Percentiles rank a stretch among this genome's conserved stretches.
These are phyloP conservation scores for Acer negundo DNA, from an alignment of 345 rosid species.

Conservation along the genomic window DNA sequence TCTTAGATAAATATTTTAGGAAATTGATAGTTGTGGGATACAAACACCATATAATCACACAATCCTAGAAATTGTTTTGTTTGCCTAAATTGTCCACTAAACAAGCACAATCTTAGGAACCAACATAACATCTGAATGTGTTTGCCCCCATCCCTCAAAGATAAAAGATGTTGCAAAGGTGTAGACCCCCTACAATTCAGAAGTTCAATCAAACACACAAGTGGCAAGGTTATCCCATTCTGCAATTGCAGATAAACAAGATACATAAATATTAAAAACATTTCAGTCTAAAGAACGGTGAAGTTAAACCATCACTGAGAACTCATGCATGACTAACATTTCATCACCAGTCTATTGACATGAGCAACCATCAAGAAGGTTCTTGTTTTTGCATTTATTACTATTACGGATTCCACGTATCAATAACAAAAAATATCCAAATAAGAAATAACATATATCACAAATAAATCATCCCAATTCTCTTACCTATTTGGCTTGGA, in stretches of 20 bases:
- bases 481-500: slow-evolving; percentile 76
- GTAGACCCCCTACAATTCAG: not conserved
- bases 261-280: not conserved
- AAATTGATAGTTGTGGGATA: not conserved
- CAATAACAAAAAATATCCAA: slow-evolving; percentile 3
- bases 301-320: not conserved
- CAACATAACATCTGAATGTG: not conserved
- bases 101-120: not conserved
- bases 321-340: not conserved
- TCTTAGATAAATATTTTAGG: not conserved
- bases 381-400: not conserved
- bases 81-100: not conserved
- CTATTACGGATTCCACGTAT: not conserved
- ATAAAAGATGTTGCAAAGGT: not conserved
- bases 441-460: slow-evolving; percentile 9
- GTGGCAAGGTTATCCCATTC: not conserved
- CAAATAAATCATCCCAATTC: slow-evolving; percentile 11
- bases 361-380: not conserved
- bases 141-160: not conserved
- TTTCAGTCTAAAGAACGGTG: not conserved
- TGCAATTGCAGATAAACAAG: not conserved
- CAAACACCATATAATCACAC: not conserved
- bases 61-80: not conserved
- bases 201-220: not conserved
- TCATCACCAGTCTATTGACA: not conserved